Conservation (phyloP, 1,284 basidiomycete genomes). For the Irpex lacteus region DNA sequence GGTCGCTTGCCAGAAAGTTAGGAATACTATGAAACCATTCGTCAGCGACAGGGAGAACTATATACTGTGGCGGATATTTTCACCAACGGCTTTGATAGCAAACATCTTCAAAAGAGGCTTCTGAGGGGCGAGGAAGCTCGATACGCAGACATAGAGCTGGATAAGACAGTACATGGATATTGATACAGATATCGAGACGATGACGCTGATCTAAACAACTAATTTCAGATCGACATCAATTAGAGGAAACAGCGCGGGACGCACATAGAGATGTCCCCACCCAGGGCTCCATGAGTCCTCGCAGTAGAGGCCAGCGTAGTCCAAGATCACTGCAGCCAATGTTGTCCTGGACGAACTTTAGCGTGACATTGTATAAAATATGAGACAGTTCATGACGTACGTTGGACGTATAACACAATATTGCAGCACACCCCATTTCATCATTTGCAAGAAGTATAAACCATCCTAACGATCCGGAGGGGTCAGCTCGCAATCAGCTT, state of each 20-base stretch:
- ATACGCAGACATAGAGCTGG: slow-evolving; percentile 68
- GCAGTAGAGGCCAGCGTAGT: slow-evolving; percentile 70
- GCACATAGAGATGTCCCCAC: slow-evolving; percentile 71
- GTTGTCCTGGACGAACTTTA: slow-evolving; percentile 46
- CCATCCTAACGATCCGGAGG: slow-evolving; percentile 45
- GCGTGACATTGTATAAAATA: not conserved
- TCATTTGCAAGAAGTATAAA: slow-evolving; percentile 70
- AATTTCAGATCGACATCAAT: not conserved
- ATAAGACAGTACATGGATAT: slow-evolving; percentile 80
- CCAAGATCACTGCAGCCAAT: slow-evolving; percentile 58
- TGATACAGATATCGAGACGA: slow-evolving; percentile 74
- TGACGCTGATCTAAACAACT: slow-evolving; percentile 46
- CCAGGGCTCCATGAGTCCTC: slow-evolving; percentile 66
- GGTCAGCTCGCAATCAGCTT: not conserved
- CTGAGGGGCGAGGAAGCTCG: slow-evolving; percentile 54
- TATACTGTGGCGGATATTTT: slow-evolving; percentile 19
- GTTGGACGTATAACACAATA: slow-evolving; percentile 71
- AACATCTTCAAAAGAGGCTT: slow-evolving; percentile 72
- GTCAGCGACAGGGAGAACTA: not conserved
- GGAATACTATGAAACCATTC: slow-evolving; percentile 48
- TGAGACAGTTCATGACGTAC: slow-evolving; percentile 32
- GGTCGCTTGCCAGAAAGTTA: slow-evolving; percentile 79
- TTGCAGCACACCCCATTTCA: slow-evolving; percentile 82
- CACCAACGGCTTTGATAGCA: slow-evolving; percentile 70
- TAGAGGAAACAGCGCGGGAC: slow-evolving; percentile 17